phyloP scores from a whole-genome alignment of 2,329 filamentous ascomycete genomes.

The Phyllosticta citriasiana region DNA sequence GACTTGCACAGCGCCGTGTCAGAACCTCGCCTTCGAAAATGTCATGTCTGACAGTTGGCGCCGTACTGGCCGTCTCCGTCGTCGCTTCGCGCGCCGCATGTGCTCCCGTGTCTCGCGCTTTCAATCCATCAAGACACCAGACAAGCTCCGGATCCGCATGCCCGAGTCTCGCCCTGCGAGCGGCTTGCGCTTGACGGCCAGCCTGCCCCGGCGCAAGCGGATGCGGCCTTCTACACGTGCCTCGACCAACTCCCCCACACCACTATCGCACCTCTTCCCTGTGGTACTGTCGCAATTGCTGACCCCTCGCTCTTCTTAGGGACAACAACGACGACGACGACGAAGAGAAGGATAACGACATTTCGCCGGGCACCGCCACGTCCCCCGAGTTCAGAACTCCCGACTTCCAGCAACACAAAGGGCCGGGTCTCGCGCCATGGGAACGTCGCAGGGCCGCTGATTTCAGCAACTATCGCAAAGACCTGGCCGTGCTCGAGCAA shows the following conservation, averaged over 20 bases:
- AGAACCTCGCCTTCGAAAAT: conserved; percentile 7
- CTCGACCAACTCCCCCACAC: neutral
- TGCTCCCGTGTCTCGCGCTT: conserved; percentile 7
- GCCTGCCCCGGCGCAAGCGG: conserved; percentile 4
- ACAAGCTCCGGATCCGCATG: conserved; percentile 5
- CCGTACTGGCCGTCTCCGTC: conserved; percentile 1
- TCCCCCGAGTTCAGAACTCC: conserved; percentile 27
- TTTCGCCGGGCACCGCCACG: conserved; percentile 27
- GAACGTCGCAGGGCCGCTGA: conserved; percentile 48
- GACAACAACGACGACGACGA: conserved; percentile 18
- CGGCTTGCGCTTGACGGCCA: neutral
- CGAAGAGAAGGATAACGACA: conserved; percentile 36
- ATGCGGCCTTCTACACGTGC: conserved; percentile 9
- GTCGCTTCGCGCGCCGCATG: conserved; percentile 6
- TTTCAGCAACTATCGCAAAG: conserved; percentile 60
- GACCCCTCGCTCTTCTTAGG: conserved; percentile 15
- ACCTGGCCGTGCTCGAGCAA: conserved; percentile 58
- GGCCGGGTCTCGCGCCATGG: conserved; percentile 35
- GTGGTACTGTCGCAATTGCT: conserved; percentile 9
- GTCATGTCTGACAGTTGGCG: conserved; percentile 16
- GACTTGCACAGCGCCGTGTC: conserved; percentile 1
- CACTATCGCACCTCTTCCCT: neutral
- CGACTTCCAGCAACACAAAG: conserved; percentile 23
- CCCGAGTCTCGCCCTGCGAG: neutral
- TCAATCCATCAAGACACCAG: conserved; percentile 1